phyloP scores from a whole-genome alignment of 108 stramenopile species.

The Schizochytrium sp. region DNA sequence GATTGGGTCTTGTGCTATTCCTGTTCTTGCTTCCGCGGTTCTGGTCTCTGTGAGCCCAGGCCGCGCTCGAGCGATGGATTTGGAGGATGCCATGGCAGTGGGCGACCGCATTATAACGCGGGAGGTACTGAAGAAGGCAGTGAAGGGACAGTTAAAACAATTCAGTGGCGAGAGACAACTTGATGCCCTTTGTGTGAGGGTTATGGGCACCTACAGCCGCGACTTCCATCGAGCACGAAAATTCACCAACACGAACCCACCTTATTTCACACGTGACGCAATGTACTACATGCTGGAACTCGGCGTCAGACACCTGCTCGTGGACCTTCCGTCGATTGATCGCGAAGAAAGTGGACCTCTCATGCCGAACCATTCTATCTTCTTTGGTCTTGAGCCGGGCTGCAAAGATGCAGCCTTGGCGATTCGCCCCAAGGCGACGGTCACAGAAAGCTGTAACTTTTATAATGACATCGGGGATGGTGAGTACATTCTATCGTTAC shows the following conservation, averaged over 20 bases:
- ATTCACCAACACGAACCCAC: slow-evolving; percentile 58
- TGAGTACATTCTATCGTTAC: background rate
- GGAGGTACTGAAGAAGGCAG: background rate
- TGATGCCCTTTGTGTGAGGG: slow-evolving; percentile 1
- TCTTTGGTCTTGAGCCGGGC: slow-evolving; percentile 20
- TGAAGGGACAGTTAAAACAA: background rate
- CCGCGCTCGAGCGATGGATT: background rate
- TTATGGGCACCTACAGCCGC: background rate
- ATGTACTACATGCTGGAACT: slow-evolving; percentile 40
- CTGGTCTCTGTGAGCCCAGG: slow-evolving; percentile 26
- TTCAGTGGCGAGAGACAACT: background rate
- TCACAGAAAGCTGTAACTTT: slow-evolving; percentile 23
- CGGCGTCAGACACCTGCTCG: slow-evolving; percentile 38
- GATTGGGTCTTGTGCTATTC: background rate
- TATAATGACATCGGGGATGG: background rate
- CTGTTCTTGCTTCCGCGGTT: background rate
- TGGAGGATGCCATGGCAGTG: background rate
- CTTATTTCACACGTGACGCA: slow-evolving; percentile 17
- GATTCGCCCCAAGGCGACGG: background rate
- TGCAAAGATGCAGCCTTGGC: background rate
- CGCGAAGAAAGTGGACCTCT: slow-evolving; percentile 53
- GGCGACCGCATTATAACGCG: slow-evolving; percentile 41
- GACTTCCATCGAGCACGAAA: background rate
- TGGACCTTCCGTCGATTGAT: slow-evolving; percentile 63
- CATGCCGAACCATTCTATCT: slow-evolving; percentile 60